A percentile compares a stretch with the other conserved stretches of the same genome.
These are phyloP conservation scores for Pterocarpus santalinus DNA, from an alignment of 306 rosid genomes.

Conservation along the genomic window DNA sequence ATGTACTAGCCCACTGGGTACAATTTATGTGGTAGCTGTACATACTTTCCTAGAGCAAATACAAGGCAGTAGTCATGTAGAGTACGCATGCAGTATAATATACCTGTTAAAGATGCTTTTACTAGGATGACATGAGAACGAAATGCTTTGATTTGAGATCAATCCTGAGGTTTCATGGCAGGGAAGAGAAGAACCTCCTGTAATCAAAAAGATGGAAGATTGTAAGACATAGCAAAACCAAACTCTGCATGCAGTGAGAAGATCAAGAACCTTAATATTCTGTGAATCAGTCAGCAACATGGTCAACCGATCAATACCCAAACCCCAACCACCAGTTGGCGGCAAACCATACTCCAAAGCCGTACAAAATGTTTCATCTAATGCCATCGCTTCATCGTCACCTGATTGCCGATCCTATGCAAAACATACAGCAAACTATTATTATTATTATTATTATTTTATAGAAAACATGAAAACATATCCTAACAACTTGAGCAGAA, in stretches of 20 bases:
- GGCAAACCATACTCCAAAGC: constrained; percentile 98
- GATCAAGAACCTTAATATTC: constrained; percentile 76
- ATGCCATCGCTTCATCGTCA: constrained; percentile 96
- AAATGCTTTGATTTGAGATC: constrained; percentile 45
- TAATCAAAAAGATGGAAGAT: not conserved
- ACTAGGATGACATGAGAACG: constrained; percentile 10
- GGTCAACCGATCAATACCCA: constrained; percentile 88
- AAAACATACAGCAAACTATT: not conserved
- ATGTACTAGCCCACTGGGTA: not conserved
- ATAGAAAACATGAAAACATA: not conserved
- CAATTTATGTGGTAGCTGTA: not conserved
- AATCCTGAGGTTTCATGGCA: constrained; percentile 13
- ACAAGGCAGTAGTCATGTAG: not conserved
- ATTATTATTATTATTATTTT: not conserved
- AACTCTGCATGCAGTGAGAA: not conserved
- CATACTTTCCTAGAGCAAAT: not conserved
- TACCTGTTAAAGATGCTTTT: constrained; percentile 15
- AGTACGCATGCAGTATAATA: not conserved
- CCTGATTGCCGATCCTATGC: constrained; percentile 90
- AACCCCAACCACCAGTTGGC: constrained; percentile 97
- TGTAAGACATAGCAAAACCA: not conserved
- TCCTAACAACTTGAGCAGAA: constrained; percentile 1
- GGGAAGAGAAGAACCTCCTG: constrained; percentile 13
- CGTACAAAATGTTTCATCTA: constrained; percentile 87
- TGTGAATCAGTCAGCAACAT: constrained; percentile 90